Evolutionary conservation across 2,329 filamentous ascomycete genomes (phyloP).

Genomic region (Colletotrichum sp.): DNA sequence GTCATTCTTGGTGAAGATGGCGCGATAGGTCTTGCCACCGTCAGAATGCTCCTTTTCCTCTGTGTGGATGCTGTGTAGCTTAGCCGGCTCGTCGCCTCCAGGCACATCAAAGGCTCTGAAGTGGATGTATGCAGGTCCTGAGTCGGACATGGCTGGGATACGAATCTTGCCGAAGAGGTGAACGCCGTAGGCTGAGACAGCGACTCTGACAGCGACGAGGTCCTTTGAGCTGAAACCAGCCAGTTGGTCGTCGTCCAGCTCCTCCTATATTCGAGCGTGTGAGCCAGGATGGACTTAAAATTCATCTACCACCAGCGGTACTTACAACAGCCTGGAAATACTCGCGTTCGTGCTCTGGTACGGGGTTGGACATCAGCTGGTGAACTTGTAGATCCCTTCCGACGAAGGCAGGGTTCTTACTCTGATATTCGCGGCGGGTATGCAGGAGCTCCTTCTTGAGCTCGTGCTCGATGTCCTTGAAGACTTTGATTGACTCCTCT

Average conservation of each 20-base stretch:
- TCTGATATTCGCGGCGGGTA: conserved; percentile 50
- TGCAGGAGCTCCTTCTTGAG: conserved; percentile 57
- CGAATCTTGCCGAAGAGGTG: conserved; percentile 55
- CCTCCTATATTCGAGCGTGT: conserved; percentile 15
- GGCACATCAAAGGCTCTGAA: conserved; percentile 48
- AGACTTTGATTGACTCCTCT: conserved; percentile 55
- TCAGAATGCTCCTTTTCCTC: conserved; percentile 47
- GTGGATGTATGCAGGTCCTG: conserved; percentile 47
- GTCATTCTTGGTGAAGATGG: conserved; percentile 52
- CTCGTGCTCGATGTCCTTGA: conserved; percentile 53
- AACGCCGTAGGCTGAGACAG: conserved; percentile 50
- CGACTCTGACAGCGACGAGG: conserved; percentile 49
- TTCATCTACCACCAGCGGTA: neutral
- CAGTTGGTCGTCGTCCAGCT: conserved; percentile 43
- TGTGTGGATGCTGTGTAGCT: conserved; percentile 53
- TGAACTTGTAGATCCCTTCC: neutral
- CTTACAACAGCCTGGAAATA: conserved; percentile 57
- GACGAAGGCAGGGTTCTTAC: conserved; percentile 28
- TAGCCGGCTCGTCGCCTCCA: conserved; percentile 40
- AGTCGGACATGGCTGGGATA: conserved; percentile 44
- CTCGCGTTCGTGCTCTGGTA: conserved; percentile 57
- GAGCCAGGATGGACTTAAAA: conserved; percentile 15
- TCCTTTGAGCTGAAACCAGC: conserved; percentile 41
- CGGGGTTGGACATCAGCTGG: neutral
- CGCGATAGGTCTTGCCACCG: conserved; percentile 48